Conservation (phyloP, 202 grass and related monocot genomes). For the Brachypodium distachyon region DNA sequence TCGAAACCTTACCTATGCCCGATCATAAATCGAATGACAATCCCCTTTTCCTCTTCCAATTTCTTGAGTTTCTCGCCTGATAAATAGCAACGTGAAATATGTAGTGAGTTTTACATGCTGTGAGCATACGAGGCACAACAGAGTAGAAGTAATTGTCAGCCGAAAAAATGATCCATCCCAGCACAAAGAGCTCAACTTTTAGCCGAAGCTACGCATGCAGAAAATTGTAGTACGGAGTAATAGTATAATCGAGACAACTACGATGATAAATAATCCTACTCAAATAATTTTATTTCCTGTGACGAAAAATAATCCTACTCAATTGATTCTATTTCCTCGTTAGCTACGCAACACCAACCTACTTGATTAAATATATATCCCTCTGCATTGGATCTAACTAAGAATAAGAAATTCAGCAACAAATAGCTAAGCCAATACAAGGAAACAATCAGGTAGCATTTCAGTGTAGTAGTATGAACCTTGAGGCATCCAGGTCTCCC, state of each 20-base stretch:
- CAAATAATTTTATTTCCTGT: neutral
- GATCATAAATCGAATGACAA: constrained; percentile 81
- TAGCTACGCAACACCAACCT: neutral
- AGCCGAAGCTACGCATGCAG: neutral
- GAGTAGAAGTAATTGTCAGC: constrained; percentile 8
- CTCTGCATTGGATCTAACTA: constrained; percentile 16
- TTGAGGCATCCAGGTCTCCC: constrained; percentile 97
- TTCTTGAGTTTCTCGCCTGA: constrained; percentile 80
- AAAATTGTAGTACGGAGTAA: neutral
- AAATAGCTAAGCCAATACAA: neutral
- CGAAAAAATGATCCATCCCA: neutral
- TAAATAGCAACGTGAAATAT: neutral
- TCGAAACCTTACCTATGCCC: constrained; percentile 66
- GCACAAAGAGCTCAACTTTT: neutral
- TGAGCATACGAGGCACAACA: neutral
- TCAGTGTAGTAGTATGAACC: constrained; percentile 40
- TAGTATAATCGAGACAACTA: neutral
- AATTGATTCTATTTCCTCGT: neutral
- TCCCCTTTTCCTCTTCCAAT: constrained; percentile 81
- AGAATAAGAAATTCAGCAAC: constrained; percentile 1
- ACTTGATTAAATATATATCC: constrained; percentile 8
- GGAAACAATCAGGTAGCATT: neutral
- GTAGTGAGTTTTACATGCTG: constrained; percentile 18
- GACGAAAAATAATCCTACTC: neutral
- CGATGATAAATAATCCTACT: neutral